Evolutionary conservation across 2,329 filamentous ascomycete species (phyloP), one percentile per base, ranked within the genome.

Genomic region (Claviceps cyperi): DNA sequence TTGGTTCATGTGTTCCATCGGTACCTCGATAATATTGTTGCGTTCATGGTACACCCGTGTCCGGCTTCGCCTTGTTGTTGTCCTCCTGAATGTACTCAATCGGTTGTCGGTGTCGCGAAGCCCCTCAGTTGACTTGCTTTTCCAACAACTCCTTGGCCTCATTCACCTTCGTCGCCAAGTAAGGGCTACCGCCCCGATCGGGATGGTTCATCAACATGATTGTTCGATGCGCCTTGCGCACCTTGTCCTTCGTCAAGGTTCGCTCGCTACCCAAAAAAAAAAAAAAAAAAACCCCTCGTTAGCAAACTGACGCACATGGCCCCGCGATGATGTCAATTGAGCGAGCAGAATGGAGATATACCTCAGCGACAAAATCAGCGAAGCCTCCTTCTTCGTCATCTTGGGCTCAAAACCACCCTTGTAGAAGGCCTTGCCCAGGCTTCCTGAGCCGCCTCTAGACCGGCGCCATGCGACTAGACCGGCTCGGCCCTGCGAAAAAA

Each of bases 141-240:
- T 98, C 92, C 57, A 98, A 66, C 55, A 97, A 80, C 66, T 97
- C 91, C 69, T 98, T 98, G 39, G 92, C 92, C 68, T 98, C 92
- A 70, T 98, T 98, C 64, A 98, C 85, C 69, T 98, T 98, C 49
- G 90, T 96, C 14, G 92, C 92, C 43, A 98, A 72, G 65, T 97
- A 98, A 7, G 92, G 92, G 64, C 89, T 96, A 39, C 92, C 92
- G 57, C 92, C 92, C 63, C 92, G 85, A 75, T 98, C 92, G 55
- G 92, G 92, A 68, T 98, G 92, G 75, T 98, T 98, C 57, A 95
- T 75, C 51, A 98, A 80, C 91, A 98, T 98, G 57, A 97, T 80
- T 50, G 83, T 88, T 56, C 92, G 84, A 70, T 98, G 92, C 59
- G 90, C 88, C 72, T 96, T 96, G 64, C 92, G 87, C 60, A 98